Percentiles rank a stretch among this genome's conserved stretches.
Evolutionary conservation across 345 rosid species (phyloP).

Genomic region (Anastatica hierochuntica): DNA sequence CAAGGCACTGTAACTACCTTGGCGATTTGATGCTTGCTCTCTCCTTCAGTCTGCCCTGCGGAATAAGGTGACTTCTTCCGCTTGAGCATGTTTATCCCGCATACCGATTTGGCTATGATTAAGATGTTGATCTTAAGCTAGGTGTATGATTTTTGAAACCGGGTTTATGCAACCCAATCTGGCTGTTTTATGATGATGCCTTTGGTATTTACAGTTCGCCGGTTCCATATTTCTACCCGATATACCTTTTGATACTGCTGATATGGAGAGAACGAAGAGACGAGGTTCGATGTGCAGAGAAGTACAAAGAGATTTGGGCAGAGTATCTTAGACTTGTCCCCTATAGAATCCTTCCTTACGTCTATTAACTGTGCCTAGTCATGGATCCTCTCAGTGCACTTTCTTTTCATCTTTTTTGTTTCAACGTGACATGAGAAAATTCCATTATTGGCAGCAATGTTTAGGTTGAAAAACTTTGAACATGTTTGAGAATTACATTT

Average conservation of each 20-base stretch:
- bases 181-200: not conserved
- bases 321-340: constrained; percentile 72
- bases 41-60: constrained; percentile 90
- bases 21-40: constrained; percentile 87
- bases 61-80: constrained; percentile 46
- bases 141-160: too few species aligned
- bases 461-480: too few species aligned
- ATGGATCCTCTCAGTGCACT: too few species aligned
- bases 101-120: not conserved
- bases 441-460: too few species aligned
- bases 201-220: constrained; percentile 59
- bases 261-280: constrained; percentile 91
- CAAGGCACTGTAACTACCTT: constrained; percentile 94
- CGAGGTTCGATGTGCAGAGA: constrained; percentile 78
- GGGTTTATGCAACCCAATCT: not conserved
- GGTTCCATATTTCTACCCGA: constrained; percentile 74
- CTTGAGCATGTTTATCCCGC: not conserved
- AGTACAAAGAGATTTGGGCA: constrained; percentile 76
- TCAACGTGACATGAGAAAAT: too few species aligned
- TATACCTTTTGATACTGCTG: constrained; percentile 70
- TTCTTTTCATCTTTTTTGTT: too few species aligned
- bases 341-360: constrained; percentile 80
- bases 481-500: too few species aligned
- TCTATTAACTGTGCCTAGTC: too few species aligned
- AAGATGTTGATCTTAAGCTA: not conserved